A percentile compares a stretch with the other conserved stretches of the same genome.
phyloP scores from a whole-genome alignment of 2,329 filamentous ascomycete genomes.

The Colletotrichum sp. region DNA sequence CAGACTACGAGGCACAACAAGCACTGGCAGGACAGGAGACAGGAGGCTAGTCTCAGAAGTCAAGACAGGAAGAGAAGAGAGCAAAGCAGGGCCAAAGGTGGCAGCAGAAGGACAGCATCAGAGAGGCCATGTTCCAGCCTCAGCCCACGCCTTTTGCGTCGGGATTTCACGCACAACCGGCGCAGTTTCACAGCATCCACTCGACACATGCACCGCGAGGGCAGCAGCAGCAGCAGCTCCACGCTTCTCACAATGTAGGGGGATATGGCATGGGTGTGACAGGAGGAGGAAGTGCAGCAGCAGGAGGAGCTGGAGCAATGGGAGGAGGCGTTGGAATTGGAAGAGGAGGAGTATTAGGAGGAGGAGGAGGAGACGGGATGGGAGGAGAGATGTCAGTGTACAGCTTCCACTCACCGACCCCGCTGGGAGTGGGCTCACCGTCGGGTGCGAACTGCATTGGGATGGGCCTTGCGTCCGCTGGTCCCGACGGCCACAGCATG shows the following conservation, averaged over 20 bases:
- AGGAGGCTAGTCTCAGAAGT: background rate
- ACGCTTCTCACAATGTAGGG: background rate
- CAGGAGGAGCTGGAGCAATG: background rate
- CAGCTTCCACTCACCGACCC: background rate
- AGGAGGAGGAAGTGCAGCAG: background rate
- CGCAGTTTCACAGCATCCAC: background rate
- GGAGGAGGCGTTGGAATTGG: background rate
- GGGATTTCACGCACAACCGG: constrained; percentile 38
- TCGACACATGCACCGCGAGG: background rate
- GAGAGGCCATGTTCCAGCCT: constrained; percentile 57
- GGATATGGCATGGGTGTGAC: background rate
- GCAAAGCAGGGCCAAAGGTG: background rate
- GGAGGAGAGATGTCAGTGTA: background rate
- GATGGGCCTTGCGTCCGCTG: background rate
- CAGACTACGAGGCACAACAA: background rate
- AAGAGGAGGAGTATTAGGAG: background rate
- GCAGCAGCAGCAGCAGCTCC: background rate
- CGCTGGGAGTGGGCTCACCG: background rate
- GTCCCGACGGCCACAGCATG: background rate
- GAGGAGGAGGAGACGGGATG: background rate
- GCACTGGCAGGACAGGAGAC: background rate
- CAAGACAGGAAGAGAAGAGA: background rate
- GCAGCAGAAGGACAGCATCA: background rate
- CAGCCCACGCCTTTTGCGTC: constrained; percentile 54
- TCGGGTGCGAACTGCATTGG: background rate